These are phyloP conservation scores for Lomentospora prolificans DNA, from an alignment of 2,329 filamentous ascomycete species.

Conservation along the genomic window DNA sequence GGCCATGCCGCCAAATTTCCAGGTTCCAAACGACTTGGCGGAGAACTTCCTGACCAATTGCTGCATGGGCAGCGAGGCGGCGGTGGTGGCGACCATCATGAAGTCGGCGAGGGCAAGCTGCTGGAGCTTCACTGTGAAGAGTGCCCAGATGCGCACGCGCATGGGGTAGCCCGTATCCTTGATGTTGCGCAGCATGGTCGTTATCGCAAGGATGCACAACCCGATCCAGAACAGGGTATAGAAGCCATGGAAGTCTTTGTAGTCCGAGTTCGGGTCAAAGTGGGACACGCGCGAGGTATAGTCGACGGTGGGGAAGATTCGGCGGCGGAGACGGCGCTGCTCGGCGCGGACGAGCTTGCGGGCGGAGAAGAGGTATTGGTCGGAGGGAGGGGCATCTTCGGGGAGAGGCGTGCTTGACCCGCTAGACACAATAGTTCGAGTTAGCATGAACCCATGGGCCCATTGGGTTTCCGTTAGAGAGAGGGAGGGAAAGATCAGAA, in stretches of 20 bases:
- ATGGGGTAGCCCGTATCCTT: slow-evolving; percentile 88
- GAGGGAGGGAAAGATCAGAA: background rate
- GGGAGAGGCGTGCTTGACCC: slow-evolving; percentile 76
- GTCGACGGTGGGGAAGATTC: slow-evolving; percentile 87
- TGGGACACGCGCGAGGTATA: slow-evolving; percentile 87
- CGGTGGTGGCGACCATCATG: slow-evolving; percentile 72
- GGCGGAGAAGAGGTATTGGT: slow-evolving; percentile 74
- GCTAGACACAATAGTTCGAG: too few relatives aligned
- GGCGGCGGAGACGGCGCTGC: slow-evolving; percentile 67
- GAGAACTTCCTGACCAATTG: slow-evolving; percentile 47
- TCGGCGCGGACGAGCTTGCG: slow-evolving; percentile 75
- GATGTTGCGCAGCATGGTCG: slow-evolving; percentile 83
- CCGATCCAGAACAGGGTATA: slow-evolving; percentile 98
- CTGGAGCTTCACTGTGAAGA: slow-evolving; percentile 83
- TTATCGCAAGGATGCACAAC: slow-evolving; percentile 92
- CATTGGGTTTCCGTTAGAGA: background rate
- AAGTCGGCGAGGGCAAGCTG: slow-evolving; percentile 76
- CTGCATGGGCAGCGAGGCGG: slow-evolving; percentile 65
- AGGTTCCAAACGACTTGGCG: slow-evolving; percentile 49
- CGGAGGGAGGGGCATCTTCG: slow-evolving; percentile 85
- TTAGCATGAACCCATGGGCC: too few relatives aligned
- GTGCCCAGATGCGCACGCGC: slow-evolving; percentile 74
- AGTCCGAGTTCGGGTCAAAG: slow-evolving; percentile 86
- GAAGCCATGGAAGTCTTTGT: slow-evolving; percentile 92
- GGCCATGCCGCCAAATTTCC: slow-evolving; percentile 67